Conservation (phyloP, 495 filamentous ascomycete genomes). For the Podospora tetraspora region DNA sequence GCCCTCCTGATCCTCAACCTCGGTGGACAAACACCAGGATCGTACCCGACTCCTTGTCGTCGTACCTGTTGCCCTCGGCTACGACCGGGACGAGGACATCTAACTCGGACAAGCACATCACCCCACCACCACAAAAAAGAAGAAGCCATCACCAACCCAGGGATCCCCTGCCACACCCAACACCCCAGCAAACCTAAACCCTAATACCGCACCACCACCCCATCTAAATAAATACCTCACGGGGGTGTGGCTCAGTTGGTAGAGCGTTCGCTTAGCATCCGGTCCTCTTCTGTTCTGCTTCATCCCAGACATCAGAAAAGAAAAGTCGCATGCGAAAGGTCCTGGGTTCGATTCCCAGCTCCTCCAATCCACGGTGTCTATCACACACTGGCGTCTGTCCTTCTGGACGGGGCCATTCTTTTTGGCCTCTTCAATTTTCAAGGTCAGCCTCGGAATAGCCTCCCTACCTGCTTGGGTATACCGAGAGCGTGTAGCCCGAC, state of each 20-base stretch:
- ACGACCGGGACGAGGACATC: too few species aligned
- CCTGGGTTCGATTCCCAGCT: neutral
- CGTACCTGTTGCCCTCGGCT: too few species aligned
- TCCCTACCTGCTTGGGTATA: neutral
- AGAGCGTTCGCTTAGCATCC: neutral
- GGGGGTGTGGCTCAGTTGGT: neutral
- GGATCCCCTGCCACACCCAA: neutral
- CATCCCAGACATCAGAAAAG: neutral
- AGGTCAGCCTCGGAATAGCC: too few species aligned
- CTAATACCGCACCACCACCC: neutral
- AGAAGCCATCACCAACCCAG: neutral
- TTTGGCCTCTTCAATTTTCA: neutral
- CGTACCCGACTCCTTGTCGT: too few species aligned
- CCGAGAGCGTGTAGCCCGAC: neutral
- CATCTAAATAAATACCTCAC: neutral
- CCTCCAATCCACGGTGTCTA: neutral
- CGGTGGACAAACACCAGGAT: too few species aligned
- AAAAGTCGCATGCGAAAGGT: neutral
- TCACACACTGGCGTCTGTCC: neutral
- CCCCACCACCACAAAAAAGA: neutral
- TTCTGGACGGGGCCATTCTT: neutral
- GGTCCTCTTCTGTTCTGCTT: neutral
- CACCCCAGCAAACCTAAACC: neutral
- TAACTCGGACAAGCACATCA: too few species aligned
- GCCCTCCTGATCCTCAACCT: neutral